A percentile compares a stretch with the other conserved stretches of the same genome.
Conservation (phyloP, 2,329 filamentous ascomycete species). For the Fusarium pilosicola region DNA sequence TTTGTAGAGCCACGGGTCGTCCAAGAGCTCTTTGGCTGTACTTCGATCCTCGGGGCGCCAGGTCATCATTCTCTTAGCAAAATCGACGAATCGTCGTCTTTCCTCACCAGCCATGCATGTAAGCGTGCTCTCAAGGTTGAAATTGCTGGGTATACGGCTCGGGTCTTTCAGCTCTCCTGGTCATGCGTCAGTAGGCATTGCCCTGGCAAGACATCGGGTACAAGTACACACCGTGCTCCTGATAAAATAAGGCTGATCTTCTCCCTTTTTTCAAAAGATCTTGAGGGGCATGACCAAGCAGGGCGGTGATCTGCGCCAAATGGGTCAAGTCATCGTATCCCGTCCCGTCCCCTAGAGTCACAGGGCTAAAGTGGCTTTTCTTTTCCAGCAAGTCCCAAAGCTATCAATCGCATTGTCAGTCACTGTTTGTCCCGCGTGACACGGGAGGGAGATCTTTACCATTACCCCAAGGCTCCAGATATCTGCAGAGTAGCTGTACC, state of each 20-base stretch:
- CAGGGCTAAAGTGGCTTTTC: conserved; percentile 8
- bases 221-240: neutral
- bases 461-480: conserved; percentile 41
- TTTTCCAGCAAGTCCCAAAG: conserved; percentile 21
- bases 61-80: neutral
- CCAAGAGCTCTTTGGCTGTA: neutral
- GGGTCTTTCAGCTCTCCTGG: neutral
- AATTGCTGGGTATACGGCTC: neutral
- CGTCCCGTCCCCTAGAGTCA: neutral
- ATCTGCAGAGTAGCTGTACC: conserved; percentile 29
- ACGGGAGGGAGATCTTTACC: conserved; percentile 2
- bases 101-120: neutral
- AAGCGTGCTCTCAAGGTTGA: neutral
- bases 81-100: neutral
- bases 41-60: neutral
- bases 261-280: neutral
- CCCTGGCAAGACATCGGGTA: neutral
- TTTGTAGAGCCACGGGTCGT: neutral
- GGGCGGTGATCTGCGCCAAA: conserved; percentile 10
- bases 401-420: neutral
- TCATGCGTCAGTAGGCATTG: neutral
- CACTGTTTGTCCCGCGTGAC: fast-evolving
- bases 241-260: neutral
- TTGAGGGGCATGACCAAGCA: neutral
- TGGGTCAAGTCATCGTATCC: conserved; percentile 11